These are phyloP conservation scores for Stephania japonica DNA, from an alignment of 164 flowering plant species.

Conservation along the genomic window DNA sequence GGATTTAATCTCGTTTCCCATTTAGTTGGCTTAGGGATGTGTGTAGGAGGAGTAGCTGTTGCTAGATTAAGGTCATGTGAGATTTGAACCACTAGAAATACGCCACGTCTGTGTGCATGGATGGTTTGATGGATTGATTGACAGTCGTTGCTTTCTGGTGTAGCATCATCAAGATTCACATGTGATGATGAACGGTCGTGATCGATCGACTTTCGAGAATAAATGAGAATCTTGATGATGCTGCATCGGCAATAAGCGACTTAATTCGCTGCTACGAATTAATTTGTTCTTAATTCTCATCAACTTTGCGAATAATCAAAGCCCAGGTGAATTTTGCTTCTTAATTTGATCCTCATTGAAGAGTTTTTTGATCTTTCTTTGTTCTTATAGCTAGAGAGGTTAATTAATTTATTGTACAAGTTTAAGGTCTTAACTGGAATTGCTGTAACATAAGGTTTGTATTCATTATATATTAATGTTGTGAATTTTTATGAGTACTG, in stretches of 20 bases:
- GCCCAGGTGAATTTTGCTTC: not conserved
- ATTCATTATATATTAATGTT: too few species aligned
- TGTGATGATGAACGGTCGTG: slow-evolving; percentile 17
- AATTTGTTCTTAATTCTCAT: slow-evolving; percentile 1
- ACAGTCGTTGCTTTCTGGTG: slow-evolving; percentile 40
- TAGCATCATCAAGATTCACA: slow-evolving; percentile 51
- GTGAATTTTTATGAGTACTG: too few species aligned
- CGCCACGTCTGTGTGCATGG: not conserved
- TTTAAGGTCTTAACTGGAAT: too few species aligned
- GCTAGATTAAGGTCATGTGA: not conserved
- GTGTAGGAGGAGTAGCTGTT: not conserved
- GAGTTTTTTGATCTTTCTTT: too few species aligned
- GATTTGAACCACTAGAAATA: not conserved
- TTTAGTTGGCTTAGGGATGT: not conserved
- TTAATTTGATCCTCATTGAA: not conserved
- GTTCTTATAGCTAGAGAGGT: too few species aligned
- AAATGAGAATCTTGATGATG: slow-evolving; percentile 79
- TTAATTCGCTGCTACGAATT: slow-evolving; percentile 3
- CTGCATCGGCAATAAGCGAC: slow-evolving; percentile 60
- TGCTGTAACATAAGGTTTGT: too few species aligned
- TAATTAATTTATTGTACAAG: too few species aligned
- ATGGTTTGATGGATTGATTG: slow-evolving; percentile 11
- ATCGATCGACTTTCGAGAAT: slow-evolving; percentile 1
- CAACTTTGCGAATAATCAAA: not conserved
- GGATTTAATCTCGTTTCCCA: not conserved